Evolutionary conservation across 78 protist species (phyloP).

Genomic region (Pelomyxa schiedti): DNA sequence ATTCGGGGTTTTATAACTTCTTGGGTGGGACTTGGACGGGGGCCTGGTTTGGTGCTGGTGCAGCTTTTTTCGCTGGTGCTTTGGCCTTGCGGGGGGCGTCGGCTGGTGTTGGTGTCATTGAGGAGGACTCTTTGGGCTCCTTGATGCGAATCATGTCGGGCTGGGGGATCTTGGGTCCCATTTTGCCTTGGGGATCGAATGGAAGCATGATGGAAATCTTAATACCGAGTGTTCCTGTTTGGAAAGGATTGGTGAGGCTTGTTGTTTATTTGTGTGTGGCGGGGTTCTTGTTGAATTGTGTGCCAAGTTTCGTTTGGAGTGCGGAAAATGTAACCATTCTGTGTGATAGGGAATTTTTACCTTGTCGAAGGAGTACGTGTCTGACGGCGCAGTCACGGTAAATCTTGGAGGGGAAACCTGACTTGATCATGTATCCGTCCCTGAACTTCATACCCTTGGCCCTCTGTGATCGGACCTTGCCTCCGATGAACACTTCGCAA

Average conservation of each 20-base stretch:
- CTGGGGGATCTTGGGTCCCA: conserved; percentile 66
- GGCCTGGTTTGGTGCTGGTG: too few species aligned
- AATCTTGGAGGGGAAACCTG: conserved; percentile 78
- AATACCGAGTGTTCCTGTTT: conserved; percentile 89
- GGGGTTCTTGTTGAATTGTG: not conserved
- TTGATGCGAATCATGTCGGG: conserved; percentile 78
- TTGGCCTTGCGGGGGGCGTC: too few species aligned
- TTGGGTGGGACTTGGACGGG: too few species aligned
- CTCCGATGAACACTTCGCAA: conserved; percentile 94
- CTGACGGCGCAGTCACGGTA: conserved; percentile 87
- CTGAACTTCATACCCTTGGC: conserved; percentile 98
- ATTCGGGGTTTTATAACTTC: too few species aligned
- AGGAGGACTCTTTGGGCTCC: too few species aligned
- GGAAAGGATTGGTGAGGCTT: too few species aligned
- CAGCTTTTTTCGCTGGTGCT: too few species aligned
- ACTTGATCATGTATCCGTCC: conserved; percentile 97
- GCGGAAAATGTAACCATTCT: not conserved
- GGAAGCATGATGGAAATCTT: conserved; percentile 97
- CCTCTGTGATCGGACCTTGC: conserved; percentile 97
- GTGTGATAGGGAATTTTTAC: conserved; percentile 6
- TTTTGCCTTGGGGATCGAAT: conserved; percentile 77
- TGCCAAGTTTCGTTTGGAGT: not conserved
- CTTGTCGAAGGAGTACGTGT: conserved; percentile 89
- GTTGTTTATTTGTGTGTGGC: not conserved
- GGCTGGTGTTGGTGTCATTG: too few species aligned